Conservation (phyloP, 768 basidiomycete genomes). For the Phylloporus sp. region DNA sequence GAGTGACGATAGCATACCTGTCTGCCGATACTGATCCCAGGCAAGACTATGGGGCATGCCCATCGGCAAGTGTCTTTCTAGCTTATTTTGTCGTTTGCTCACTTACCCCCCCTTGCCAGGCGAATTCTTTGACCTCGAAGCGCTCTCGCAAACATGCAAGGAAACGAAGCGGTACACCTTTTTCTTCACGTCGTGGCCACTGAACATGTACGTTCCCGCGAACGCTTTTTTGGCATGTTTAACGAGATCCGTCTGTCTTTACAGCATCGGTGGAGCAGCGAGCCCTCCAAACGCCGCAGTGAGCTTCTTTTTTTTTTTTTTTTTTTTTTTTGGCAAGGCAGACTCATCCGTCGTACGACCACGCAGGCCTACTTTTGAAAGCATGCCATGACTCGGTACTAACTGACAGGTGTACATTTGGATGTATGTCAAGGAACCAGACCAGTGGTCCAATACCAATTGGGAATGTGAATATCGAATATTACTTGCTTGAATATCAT, state of each 20-base stretch:
- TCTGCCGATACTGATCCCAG: too few relatives aligned
- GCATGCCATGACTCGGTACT: background rate
- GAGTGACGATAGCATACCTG: conserved; percentile 20
- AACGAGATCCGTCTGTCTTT: background rate
- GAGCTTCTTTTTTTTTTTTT: conserved; percentile 21
- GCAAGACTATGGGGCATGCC: conserved; percentile 70
- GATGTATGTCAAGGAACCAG: background rate
- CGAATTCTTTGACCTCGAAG: conserved; percentile 71
- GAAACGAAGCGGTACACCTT: conserved; percentile 63
- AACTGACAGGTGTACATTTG: background rate
- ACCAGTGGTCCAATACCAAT: background rate
- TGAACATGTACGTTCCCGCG: conserved; percentile 54
- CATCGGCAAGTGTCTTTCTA: conserved; percentile 34
- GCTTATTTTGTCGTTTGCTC: background rate
- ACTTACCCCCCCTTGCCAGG: conserved; percentile 35
- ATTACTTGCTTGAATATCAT: conserved; percentile 13
- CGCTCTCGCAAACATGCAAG: conserved; percentile 52
- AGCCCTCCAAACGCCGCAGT: conserved; percentile 72
- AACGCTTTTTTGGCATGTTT: background rate
- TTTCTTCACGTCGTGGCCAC: conserved; percentile 74
- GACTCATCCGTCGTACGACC: background rate
- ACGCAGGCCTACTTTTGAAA: conserved; percentile 29
- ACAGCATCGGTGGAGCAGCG: conserved; percentile 58
- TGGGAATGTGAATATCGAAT: conserved; percentile 10
- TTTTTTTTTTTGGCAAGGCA: too few relatives aligned